These are phyloP conservation scores for Verticillium nubilum DNA, from an alignment of 2,329 filamentous ascomycete species.

Conservation along the genomic window DNA sequence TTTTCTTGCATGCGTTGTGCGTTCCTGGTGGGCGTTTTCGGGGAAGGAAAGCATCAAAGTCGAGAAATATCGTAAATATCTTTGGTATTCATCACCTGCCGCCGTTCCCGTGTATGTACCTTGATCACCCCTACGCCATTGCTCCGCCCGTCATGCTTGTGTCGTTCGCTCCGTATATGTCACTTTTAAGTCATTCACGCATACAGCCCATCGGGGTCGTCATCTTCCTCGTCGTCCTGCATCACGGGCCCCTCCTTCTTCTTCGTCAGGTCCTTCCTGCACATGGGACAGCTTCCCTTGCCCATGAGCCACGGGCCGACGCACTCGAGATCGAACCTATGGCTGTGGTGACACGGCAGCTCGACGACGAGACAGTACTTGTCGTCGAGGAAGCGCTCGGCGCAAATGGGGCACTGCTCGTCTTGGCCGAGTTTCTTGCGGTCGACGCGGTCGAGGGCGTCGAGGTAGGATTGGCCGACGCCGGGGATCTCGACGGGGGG, in stretches of 20 bases:
- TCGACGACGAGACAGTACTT: conserved; percentile 58
- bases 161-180: background rate
- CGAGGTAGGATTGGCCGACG: conserved; percentile 54
- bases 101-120: background rate
- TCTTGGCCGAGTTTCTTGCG: conserved; percentile 43
- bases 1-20: too few relatives aligned
- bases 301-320: conserved; percentile 59
- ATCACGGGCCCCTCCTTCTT: conserved; percentile 41
- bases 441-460: conserved; percentile 52
- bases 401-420: conserved; percentile 58
- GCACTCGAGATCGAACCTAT: conserved; percentile 63
- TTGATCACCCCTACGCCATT: background rate
- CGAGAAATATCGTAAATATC: background rate
- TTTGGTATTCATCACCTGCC: background rate
- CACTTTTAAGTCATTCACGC: conserved; percentile 15
- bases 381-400: conserved; percentile 56
- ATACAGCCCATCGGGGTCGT: conserved; percentile 46
- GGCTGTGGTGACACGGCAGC: conserved; percentile 54
- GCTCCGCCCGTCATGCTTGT: background rate
- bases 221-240: conserved; percentile 46
- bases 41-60: background rate
- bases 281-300: conserved; percentile 61
- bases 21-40: background rate
- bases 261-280: conserved; percentile 53
- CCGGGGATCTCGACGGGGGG: conserved; percentile 48